Evolutionary conservation across 1,284 basidiomycete genomes (phyloP), one percentile per base, ranked within the genome.

Genomic region (Puccinia coronata): DNA sequence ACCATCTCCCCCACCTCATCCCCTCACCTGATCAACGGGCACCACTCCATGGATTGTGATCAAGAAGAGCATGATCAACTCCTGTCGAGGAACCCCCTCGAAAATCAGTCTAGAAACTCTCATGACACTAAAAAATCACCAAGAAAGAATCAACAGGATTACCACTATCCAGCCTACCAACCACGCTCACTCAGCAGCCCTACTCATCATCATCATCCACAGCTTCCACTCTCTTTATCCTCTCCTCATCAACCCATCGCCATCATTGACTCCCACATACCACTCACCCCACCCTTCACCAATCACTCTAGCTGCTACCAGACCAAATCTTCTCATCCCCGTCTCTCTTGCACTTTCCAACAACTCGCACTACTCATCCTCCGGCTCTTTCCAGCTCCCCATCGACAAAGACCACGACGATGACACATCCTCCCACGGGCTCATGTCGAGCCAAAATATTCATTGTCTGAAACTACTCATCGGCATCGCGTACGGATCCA

Each of bases 401-500:
- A 71, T 82, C 84, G 20, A 80, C 28, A 49, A 67, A 36, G 34
- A 77, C 70, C 20, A 73, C 39, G 20, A 43, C 43, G 75, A n/a
- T 1, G 76, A 84, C 85, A 16, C 83, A 11, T 53, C 79, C 43
- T 55, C 80, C 49, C n/a, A n/a, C n/a, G n/a, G n/a, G n/a, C n/a
- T n/a, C n/a, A n/a, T n/a, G n/a, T n/a, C n/a, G n/a, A n/a, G 23
- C 28, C 23, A 41, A 31, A 34, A 70, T 20, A 53, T 79, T n/a
- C 61, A 67, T 39, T 43, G 89, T 41, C 92, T 90, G 1, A 90
- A 91, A 11, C 87, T 94, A 0, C 87, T 92, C 65, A 88, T 96
- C 31, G 92, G 94, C 1, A 89, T 96, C 57, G 93, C 93, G 0
- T 98, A 95, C 86, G 93, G 94, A 12, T 94, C 93, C 0, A 91